Percentiles rank a stretch among this genome's conserved stretches.
phyloP scores from a whole-genome alignment of 1,284 basidiomycete species.

The Hymenochaete sp. region DNA sequence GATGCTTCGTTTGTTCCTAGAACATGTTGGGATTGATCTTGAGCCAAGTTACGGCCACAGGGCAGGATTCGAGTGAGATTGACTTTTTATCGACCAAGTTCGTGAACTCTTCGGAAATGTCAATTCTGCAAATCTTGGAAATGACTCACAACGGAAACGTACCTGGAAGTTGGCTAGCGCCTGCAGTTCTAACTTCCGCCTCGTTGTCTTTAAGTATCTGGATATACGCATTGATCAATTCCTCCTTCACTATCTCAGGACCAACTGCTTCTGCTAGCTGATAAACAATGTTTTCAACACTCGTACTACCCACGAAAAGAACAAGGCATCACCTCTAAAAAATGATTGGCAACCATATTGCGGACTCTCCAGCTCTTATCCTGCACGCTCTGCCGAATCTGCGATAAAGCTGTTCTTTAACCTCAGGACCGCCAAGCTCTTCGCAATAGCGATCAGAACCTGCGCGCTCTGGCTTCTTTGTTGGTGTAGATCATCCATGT shows the following conservation, averaged over 20 bases:
- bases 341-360: conserved; percentile 98
- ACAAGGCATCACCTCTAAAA: conserved; percentile 75
- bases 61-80: conserved; percentile 91
- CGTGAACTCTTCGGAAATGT: conserved; percentile 79
- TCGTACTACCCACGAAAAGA: not conserved
- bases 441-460: conserved; percentile 89
- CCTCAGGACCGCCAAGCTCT: conserved; percentile 77
- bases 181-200: conserved; percentile 96
- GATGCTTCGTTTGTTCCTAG: too few species aligned
- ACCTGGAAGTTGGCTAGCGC: conserved; percentile 85
- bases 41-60: conserved; percentile 92
- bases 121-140: too few species aligned
- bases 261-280: conserved; percentile 91
- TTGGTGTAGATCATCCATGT: too few species aligned
- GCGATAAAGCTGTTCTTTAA: conserved; percentile 88
- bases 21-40: conserved; percentile 94
- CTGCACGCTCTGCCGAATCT: conserved; percentile 79
- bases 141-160: conserved; percentile 2
- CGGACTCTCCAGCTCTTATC: conserved; percentile 99
- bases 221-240: conserved; percentile 90
- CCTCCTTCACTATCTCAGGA: conserved; percentile 85
- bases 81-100: conserved; percentile 92
- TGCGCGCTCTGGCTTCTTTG: too few species aligned
- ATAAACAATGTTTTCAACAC: conserved; percentile 1
- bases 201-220: conserved; percentile 97